These are phyloP conservation scores for Grigorovia yakushimaensis DNA, from an alignment of 805 yeast genomes.

Conservation along the genomic window DNA sequence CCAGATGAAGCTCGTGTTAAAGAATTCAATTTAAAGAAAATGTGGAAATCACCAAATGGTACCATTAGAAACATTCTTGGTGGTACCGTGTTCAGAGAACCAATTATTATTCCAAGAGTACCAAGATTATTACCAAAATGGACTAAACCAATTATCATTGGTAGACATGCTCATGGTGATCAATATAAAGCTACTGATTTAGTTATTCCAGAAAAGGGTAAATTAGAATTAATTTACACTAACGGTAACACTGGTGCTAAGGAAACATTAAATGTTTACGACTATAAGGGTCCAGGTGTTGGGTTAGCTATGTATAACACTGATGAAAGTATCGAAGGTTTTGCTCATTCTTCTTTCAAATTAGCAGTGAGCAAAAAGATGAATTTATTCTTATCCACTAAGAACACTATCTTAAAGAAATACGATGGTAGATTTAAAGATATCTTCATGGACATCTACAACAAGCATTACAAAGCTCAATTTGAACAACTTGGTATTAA, in stretches of 20 bases:
- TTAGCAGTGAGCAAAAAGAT: constrained; percentile 56
- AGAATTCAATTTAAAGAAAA: constrained; percentile 62
- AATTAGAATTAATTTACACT: constrained; percentile 53
- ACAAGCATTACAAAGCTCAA: constrained; percentile 41
- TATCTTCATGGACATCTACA: constrained; percentile 61
- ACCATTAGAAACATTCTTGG: constrained; percentile 73
- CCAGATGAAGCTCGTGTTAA: constrained; percentile 75
- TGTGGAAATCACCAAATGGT: constrained; percentile 85
- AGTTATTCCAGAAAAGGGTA: constrained; percentile 52
- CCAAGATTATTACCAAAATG: constrained; percentile 72
- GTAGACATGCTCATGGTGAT: constrained; percentile 81
- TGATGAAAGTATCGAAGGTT: constrained; percentile 64
- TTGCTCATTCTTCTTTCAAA: constrained; percentile 73
- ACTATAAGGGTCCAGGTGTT: constrained; percentile 52
- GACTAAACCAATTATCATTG: constrained; percentile 76
- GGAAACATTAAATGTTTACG: constrained; percentile 37
- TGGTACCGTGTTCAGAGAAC: constrained; percentile 80
- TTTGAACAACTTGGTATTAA: constrained; percentile 55
- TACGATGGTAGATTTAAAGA: constrained; percentile 80
- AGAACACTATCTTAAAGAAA: constrained; percentile 72
- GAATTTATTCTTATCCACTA: constrained; percentile 62
- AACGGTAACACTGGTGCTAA: constrained; percentile 42
- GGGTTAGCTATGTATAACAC: constrained; percentile 80
- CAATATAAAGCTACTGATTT: constrained; percentile 76
- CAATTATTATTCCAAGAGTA: constrained; percentile 66